These are phyloP conservation scores for Elsinoe fawcettii DNA, from an alignment of 2,329 filamentous ascomycete species.

Conservation along the genomic window DNA sequence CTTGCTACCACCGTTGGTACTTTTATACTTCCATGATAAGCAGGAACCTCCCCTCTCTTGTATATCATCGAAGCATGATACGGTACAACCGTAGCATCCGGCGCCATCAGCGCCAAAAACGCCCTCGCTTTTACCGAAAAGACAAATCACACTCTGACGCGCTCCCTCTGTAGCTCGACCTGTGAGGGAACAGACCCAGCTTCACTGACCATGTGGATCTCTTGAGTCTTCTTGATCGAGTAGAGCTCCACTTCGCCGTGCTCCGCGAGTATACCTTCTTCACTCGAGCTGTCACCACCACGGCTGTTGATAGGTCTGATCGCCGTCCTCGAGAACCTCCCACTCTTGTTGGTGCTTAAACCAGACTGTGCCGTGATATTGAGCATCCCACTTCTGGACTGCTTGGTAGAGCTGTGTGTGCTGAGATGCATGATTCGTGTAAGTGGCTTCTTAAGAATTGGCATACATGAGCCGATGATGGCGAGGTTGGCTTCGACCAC, in stretches of 20 bases:
- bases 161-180: background rate
- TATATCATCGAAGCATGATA: background rate
- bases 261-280: constrained; percentile 2
- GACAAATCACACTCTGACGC: background rate
- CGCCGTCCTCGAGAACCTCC: background rate
- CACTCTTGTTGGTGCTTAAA: constrained; percentile 7
- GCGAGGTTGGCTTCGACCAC: constrained; percentile 25
- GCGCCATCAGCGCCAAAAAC: background rate
- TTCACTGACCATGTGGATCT: constrained; percentile 10
- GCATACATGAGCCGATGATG: constrained; percentile 25
- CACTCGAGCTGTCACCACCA: constrained; percentile 5
- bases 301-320: background rate
- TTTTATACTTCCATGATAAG: background rate
- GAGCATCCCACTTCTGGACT: background rate
- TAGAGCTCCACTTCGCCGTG: background rate
- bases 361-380: constrained; percentile 6
- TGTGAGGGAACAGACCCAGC: background rate
- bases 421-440: constrained; percentile 22
- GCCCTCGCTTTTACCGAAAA: background rate
- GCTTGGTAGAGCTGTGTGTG: background rate
- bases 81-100: background rate
- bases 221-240: constrained; percentile 13
- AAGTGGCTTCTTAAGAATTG: constrained; percentile 24
- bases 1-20: background rate
- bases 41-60: background rate